Evolutionary conservation across 1,284 basidiomycete species (phyloP).

Genomic region (Ceratobasidium sp.): DNA sequence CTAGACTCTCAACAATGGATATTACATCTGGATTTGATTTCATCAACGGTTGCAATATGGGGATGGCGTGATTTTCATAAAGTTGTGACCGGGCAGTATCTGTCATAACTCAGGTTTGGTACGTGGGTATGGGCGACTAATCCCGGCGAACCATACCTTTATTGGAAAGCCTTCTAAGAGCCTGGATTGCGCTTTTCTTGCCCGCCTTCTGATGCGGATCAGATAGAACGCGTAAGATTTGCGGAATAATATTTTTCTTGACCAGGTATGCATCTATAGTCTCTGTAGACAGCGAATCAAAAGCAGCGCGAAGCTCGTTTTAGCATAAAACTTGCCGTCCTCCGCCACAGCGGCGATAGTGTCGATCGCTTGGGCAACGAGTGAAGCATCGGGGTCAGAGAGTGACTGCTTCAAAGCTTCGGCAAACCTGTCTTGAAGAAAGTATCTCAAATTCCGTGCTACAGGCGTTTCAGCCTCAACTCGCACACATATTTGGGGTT

Average conservation of each 20-base stretch:
- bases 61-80: neutral
- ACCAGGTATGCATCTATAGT: neutral
- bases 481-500: neutral
- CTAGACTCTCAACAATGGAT: neutral
- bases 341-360: neutral
- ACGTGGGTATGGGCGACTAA: neutral
- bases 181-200: neutral
- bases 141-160: neutral
- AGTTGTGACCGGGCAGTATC: slow-evolving; percentile 6
- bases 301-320: neutral
- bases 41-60: neutral
- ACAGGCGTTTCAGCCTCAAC: neutral
- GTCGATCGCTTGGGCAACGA: slow-evolving; percentile 2
- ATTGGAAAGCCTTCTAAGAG: neutral
- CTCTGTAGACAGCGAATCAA: neutral
- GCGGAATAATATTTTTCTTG: neutral
- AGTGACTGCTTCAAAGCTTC: neutral
- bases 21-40: neutral
- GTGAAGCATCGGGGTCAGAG: neutral
- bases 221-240: neutral
- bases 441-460: neutral
- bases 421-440: neutral
- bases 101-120: neutral
- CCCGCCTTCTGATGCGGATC: neutral
- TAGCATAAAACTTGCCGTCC: neutral